phyloP scores from a whole-genome alignment of 805 yeast genomes.

The Metschnikowia vanudenii region DNA sequence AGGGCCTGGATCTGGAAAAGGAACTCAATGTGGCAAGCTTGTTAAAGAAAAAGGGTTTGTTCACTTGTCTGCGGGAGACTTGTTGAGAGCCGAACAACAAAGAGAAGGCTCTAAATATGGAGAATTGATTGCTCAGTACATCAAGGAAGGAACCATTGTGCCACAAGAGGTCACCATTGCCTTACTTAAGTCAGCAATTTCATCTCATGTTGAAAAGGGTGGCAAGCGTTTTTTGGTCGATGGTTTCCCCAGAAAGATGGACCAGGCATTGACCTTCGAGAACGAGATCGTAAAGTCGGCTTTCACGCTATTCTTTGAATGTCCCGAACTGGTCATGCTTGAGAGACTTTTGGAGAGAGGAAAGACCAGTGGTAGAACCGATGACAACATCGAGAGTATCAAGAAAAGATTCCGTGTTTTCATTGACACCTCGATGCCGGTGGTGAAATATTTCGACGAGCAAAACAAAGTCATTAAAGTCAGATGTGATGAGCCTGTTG shows the following conservation, averaged over 20 bases:
- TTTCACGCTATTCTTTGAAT: conserved; percentile 73
- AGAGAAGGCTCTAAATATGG: conserved; percentile 84
- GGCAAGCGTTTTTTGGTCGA: conserved; percentile 74
- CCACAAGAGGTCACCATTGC: conserved; percentile 92
- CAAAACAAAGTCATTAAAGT: conserved; percentile 75
- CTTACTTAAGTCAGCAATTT: conserved; percentile 75
- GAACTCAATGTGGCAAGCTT: conserved; percentile 89
- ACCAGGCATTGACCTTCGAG: conserved; percentile 94
- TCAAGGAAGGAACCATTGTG: conserved; percentile 85
- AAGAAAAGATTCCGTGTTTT: conserved; percentile 86
- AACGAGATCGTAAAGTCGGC: conserved; percentile 67
- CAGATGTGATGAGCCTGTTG: conserved; percentile 77
- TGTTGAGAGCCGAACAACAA: conserved; percentile 86
- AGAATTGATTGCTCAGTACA: conserved; percentile 76
- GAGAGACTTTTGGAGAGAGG: conserved; percentile 85
- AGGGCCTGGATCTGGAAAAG: conserved; percentile 98
- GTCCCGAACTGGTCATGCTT: conserved; percentile 82
- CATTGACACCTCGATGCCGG: conserved; percentile 89
- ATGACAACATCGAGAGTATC: conserved; percentile 89
- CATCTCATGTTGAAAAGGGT: conserved; percentile 48
- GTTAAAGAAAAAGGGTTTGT: conserved; percentile 79
- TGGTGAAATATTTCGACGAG: conserved; percentile 75
- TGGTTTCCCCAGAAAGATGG: conserved; percentile 98
- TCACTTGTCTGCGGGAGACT: conserved; percentile 95
- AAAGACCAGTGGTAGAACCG: conserved; percentile 90